Evolutionary conservation across 2,329 filamentous ascomycete genomes (phyloP), one percentile per base, ranked within the genome.

Genomic region (Exserohilum turcica): DNA sequence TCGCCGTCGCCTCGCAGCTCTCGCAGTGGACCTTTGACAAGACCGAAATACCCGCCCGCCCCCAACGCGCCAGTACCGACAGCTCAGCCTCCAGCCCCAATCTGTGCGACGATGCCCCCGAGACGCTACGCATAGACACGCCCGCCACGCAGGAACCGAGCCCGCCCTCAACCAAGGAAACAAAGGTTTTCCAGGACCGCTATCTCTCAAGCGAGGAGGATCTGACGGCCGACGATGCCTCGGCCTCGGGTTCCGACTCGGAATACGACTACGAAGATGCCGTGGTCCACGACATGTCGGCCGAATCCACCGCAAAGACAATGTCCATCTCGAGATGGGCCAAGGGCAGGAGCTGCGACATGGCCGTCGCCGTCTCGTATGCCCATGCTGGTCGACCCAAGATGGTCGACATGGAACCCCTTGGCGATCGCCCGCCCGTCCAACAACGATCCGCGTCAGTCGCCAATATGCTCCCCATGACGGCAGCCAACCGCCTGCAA

Each of bases 161-260:
- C 8, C 52, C 57, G 19, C 33, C 52, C 3, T 31, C 60, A 48
- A 56, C 61, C 16, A 65, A 67, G 47, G 64, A 71, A 16, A 55
- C 54, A 48, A 46, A 64, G 38, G 54, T 64, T 43, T 63, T 74
- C 54, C 71, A 75, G 47, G 66, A 75, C 36, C 66, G 70, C 16
- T 76, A 76, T 53, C 65, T 75, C 33, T 74, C 72, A 5, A 74
- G 71, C 45, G 73, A 76, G 44, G 73, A 76, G 48, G 71, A 74
- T 50, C 65, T 75, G 9, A 71, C 73, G 8, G 68, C 69, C 55
- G 72, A 72, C 48, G 63, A 72, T 40, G 66, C 60, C 43, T 67
- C 64, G 0, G 60, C 59, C 28, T 35, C 37, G 1, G 43, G 31
- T 5, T 68, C 65, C 0, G 68, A 67, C 10, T 65, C 59, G 2